Evolutionary conservation across 495 filamentous ascomycete genomes (phyloP), one percentile per base, ranked within the genome.

Genomic region (Rusavskia elegans): DNA sequence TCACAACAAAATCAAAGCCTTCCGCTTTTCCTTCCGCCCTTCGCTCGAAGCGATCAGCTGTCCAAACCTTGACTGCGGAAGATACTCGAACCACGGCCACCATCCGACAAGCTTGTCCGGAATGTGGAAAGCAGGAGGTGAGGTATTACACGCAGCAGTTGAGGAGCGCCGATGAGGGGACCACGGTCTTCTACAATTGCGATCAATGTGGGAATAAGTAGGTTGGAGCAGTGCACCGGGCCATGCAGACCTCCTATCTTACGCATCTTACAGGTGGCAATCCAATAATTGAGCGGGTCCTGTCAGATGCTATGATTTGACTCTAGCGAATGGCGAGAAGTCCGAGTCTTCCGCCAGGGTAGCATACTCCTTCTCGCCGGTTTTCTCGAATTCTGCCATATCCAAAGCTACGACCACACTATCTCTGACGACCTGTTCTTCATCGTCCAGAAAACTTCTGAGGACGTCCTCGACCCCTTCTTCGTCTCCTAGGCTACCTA

Each of bases 361-460:
- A 23, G 89, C 93, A 72, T 99, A 99, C 61, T 99, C 87, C 17
- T 79, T 68, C 67, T 93, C 77, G 17, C 84, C 84, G 61, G 78
- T 87, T 75, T 84, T 89, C 75, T 99, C 92, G 62, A 84, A 95
- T 64, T 94, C 89, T 2, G 88, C 92, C 93, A 99, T 99, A 64
- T 99, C 92, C 51, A 99, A 68, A 19, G 92, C 92, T 48, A 99
- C 92, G 57, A 95, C 76, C 30, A 95, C 81, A 63, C 89, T 96
- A 60, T 99, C 92, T 48, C 89, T 77, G 36, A 99, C 92, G 3
- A 99, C 88, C 59, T 85, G 78, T 66, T 96, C 92, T 39, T 83
- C 78, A 65, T 97, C 93, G 58, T 94, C 73, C 48, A 95, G 67
- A 68, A 95, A 97, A 55, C 73, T 75, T 69, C 79, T 84, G 66